Conservation (phyloP, 441 rosid species). For the Populus hybrid region DNA sequence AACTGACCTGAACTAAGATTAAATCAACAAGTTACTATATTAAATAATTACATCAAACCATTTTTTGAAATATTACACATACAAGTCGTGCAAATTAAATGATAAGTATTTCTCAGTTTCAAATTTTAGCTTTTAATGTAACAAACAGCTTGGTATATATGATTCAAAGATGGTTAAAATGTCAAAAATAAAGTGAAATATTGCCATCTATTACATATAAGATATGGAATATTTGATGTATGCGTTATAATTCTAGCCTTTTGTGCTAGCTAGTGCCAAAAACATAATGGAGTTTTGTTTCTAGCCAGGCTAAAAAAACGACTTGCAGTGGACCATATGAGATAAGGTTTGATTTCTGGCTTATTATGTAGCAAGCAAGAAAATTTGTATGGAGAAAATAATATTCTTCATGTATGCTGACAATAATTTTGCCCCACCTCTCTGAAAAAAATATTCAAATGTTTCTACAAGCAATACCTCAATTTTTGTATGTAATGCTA, state of each 20-base stretch:
- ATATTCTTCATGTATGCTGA: background rate
- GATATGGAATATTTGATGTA: no score
- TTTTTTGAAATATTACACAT: rapidly evolving
- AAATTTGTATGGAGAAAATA: background rate
- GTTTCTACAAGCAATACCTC: no score
- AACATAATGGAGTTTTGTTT: slow-evolving; percentile 2
- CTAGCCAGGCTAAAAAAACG: background rate
- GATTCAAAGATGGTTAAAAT: background rate
- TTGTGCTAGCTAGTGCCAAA: background rate
- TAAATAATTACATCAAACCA: rapidly evolving
- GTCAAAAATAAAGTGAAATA: background rate
- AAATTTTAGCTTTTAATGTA: slow-evolving; percentile 4
- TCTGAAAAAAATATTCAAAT: no score
- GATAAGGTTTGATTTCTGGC: background rate
- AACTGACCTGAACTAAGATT: background rate
- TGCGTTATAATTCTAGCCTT: background rate
- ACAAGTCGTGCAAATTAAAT: no score
- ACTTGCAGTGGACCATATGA: background rate
- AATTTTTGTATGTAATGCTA: no score
- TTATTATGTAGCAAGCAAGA: slow-evolving; percentile 3
- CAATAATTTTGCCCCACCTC: background rate
- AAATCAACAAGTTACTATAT: rapidly evolving
- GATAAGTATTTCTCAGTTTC: background rate
- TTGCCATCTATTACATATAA: background rate
- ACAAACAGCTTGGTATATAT: no score